Evolutionary conservation across 2,329 filamentous ascomycete genomes (phyloP).

Genomic region (Pseudopithomyces chartarum): DNA sequence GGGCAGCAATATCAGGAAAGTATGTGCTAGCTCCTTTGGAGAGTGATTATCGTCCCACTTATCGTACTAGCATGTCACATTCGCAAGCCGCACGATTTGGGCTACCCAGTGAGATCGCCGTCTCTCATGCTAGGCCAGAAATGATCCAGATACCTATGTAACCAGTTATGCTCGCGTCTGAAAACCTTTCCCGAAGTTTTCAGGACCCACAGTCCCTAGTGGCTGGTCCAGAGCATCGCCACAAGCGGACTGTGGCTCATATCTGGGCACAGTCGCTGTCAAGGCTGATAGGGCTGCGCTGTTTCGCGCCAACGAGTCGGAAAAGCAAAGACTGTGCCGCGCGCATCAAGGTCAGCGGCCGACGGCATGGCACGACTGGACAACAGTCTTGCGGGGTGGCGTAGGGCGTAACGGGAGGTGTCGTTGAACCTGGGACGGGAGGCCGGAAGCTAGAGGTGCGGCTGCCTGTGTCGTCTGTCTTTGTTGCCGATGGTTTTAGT

Average conservation of each 20-base stretch:
- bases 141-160: no score
- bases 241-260: conserved; percentile 2
- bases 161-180: no score
- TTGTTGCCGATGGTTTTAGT: not conserved
- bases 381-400: not conserved
- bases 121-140: no score
- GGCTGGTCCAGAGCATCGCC: not conserved
- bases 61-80: no score
- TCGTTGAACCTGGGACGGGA: not conserved
- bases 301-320: not conserved
- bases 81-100: no score
- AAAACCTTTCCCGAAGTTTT: no score
- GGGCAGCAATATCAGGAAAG: not conserved
- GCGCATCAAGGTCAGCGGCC: not conserved
- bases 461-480: not conserved
- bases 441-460: not conserved
- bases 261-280: not conserved
- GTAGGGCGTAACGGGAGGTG: not conserved
- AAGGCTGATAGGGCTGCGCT: conserved; percentile 2
- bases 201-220: no score
- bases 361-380: not conserved
- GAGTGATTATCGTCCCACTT: no score
- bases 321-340: not conserved
- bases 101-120: no score
- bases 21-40: not conserved